Percentiles rank a stretch among this genome's conserved stretches.
Conservation (phyloP, 1,284 basidiomycete genomes). For the Ustilago lituana region DNA sequence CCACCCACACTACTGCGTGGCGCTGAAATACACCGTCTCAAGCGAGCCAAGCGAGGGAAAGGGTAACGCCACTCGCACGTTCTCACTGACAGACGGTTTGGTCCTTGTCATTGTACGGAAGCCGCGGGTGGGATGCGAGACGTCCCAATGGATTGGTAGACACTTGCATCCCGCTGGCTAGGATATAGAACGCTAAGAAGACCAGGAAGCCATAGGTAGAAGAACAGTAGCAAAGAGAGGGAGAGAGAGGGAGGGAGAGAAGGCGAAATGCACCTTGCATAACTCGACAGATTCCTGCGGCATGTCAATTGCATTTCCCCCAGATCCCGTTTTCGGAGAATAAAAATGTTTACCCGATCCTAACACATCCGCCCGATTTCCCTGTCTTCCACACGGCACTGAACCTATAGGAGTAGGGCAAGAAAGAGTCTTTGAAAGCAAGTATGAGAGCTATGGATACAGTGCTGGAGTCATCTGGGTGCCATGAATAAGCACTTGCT, state of each 20-base stretch:
- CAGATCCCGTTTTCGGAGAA: not conserved
- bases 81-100: no score
- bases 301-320: constrained; percentile 21
- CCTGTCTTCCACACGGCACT: not conserved
- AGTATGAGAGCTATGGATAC: constrained; percentile 17
- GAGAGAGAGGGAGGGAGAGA: not conserved
- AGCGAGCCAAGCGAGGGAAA: no score
- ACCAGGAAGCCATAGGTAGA: no score
- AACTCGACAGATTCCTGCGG: constrained; percentile 29
- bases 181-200: no score
- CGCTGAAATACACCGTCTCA: no score
- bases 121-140: no score
- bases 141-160: constrained; percentile 12
- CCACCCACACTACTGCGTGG: constrained; percentile 14
- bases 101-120: no score
- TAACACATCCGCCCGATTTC: no score
- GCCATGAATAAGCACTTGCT: not conserved
- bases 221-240: not conserved
- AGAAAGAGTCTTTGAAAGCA: not conserved
- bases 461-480: not conserved
- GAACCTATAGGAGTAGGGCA: not conserved
- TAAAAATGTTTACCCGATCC: not conserved
- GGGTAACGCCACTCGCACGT: not conserved
- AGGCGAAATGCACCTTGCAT: constrained; percentile 21
- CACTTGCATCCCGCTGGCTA: no score